Evolutionary conservation across 2,329 filamentous ascomycete species (phyloP), one percentile per base, ranked within the genome.

Genomic region (Ramularia endophylla): DNA sequence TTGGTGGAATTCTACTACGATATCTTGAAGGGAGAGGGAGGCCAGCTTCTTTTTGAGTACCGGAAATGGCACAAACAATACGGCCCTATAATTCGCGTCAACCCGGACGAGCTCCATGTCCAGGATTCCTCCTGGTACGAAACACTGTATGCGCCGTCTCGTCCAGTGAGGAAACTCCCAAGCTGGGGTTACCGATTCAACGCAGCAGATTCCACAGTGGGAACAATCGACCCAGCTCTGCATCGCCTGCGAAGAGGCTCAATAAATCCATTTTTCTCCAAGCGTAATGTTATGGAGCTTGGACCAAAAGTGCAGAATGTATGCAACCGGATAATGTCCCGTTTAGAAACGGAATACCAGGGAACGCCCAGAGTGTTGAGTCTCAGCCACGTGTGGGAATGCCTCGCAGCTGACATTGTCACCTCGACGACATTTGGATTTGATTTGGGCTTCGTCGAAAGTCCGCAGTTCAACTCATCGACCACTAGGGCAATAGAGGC

Each of bases 231-330:
- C 15, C 29, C 9, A 27, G 32, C 19, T 55, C 56, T 1, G 41
- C 70, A 73, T 45, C 64, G 66, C 2, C 53, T 60, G 13, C 64
- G 70, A 3, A 64, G 70, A 11, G 58, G 47, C 3, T 56, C 65
- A 2, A 44, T 73, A 35, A 68, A 62, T 40, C 60, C 57, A 0
- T 72, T 69, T 54, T 74, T 72, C 48, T 70, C 69, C 29, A 49
- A 43, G 28, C 38, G 44, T 11, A 38, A 37, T 7, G 27, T 44
- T 13, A 43, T 40, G 30, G 25, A 41, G 17, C 22, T 32, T 29
- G 34, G 31, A 22, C 36, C 34, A 11, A 36, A 25, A 13, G 29
- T 42, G 27, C 39, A 42, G 38, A 32, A 40, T 9, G n/a, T 40
- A 7, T 40, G 38, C 13, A 15, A 27, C 15, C 29, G 38, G 16